phyloP scores from a whole-genome alignment of 768 basidiomycete genomes.

The Tubosaeta sp. region DNA sequence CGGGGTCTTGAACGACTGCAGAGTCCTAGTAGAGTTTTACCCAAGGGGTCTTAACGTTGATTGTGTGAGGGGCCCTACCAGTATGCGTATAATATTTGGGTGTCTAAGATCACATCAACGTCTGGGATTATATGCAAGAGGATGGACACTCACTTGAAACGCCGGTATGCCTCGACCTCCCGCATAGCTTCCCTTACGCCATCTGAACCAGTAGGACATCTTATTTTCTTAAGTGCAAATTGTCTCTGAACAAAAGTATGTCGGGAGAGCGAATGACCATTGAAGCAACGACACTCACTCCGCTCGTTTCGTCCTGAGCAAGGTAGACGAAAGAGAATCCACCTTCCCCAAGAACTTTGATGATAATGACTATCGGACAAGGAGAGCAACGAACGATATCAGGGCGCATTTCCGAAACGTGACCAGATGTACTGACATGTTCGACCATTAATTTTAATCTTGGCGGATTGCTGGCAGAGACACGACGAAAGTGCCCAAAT shows the following conservation, averaged over 20 bases:
- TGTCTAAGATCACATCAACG: constrained; percentile 48
- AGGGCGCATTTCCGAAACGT: constrained; percentile 1
- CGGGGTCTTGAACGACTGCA: constrained; percentile 89
- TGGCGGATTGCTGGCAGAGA: constrained; percentile 75
- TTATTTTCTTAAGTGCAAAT: constrained; percentile 96
- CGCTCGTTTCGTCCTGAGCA: constrained; percentile 81
- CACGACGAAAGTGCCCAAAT: constrained; percentile 79
- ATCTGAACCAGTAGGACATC: constrained; percentile 85
- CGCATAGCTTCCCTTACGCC: constrained; percentile 87
- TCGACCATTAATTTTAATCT: constrained; percentile 92
- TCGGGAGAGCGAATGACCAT: not conserved
- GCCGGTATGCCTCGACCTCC: constrained; percentile 88
- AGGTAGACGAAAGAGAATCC: constrained; percentile 92
- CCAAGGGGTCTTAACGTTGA: not conserved
- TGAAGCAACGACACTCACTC: constrained; percentile 55
- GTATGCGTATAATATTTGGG: constrained; percentile 93
- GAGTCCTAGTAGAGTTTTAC: constrained; percentile 59
- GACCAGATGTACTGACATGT: constrained; percentile 60
- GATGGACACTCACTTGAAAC: constrained; percentile 71
- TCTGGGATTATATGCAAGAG: not conserved
- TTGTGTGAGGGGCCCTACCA: constrained; percentile 42
- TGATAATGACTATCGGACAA: constrained; percentile 63
- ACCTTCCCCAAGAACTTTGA: constrained; percentile 93
- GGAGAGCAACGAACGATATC: constrained; percentile 1
- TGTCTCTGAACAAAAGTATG: constrained; percentile 50